phyloP scores from a whole-genome alignment of 306 rosid genomes.

The Medicago arabica region DNA sequence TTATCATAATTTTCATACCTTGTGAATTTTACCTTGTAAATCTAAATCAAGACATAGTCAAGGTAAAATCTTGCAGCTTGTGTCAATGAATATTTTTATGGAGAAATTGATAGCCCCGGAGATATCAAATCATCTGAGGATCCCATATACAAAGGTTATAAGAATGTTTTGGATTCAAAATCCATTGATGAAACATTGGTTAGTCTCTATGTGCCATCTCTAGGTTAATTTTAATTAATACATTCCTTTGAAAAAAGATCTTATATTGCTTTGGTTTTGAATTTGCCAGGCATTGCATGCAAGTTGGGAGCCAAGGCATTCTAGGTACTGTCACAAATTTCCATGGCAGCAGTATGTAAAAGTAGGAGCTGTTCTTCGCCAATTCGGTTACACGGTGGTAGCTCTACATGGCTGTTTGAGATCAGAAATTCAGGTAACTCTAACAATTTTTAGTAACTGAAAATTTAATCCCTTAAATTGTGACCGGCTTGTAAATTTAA shows the following conservation, averaged over 20 bases:
- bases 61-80: slow-evolving; percentile 68
- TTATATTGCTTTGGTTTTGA: slow-evolving; percentile 18
- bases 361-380: slow-evolving; percentile 89
- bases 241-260: slow-evolving; percentile 1
- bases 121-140: slow-evolving; percentile 52
- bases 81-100: slow-evolving; percentile 76
- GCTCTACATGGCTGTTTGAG: slow-evolving; percentile 91
- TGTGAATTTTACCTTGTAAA: slow-evolving; percentile 29
- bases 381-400: slow-evolving; percentile 88
- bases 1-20: slow-evolving; percentile 26
- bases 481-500: too few species aligned
- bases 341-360: slow-evolving; percentile 96
- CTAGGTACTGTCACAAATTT: slow-evolving; percentile 71
- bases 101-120: slow-evolving; percentile 49
- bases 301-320: slow-evolving; percentile 99
- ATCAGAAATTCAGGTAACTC: slow-evolving; percentile 84
- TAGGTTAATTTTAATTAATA: slow-evolving; percentile 27
- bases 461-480: too few species aligned
- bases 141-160: slow-evolving; percentile 78
- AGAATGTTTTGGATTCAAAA: slow-evolving; percentile 92
- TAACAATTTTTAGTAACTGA: too few species aligned
- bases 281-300: slow-evolving; percentile 79
- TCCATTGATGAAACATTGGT: slow-evolving; percentile 86
- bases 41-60: slow-evolving; percentile 25
- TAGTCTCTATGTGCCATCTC: slow-evolving; percentile 22